Conservation (phyloP, 1,284 basidiomycete species). For the Leccinum pachyderme region DNA sequence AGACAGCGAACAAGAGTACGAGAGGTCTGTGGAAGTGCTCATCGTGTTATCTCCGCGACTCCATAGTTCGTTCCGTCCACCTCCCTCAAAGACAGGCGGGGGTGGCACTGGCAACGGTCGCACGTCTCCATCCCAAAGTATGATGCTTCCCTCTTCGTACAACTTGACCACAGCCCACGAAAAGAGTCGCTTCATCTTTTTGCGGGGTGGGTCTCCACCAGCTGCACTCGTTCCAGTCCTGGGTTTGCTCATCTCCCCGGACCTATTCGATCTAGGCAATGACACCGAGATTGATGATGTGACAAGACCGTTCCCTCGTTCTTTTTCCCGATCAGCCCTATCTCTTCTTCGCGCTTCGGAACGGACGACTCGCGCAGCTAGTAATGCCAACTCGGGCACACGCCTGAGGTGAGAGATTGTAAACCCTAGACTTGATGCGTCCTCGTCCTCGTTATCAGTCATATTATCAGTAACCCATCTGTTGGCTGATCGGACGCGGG, state of each 20-base stretch:
- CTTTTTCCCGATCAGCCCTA: slow-evolving; percentile 40
- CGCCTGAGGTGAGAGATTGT: slow-evolving; percentile 71
- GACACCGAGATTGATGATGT: slow-evolving; percentile 1
- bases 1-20: slow-evolving; percentile 2
- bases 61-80: slow-evolving; percentile 39
- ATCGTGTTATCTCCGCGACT: slow-evolving; percentile 30
- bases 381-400: slow-evolving; percentile 62
- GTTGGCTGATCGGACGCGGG: background rate
- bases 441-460: slow-evolving; percentile 1
- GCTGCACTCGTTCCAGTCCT: background rate
- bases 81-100: background rate
- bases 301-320: background rate
- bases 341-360: slow-evolving; percentile 52
- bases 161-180: slow-evolving; percentile 59
- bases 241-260: background rate
- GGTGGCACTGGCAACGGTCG: slow-evolving; percentile 22
- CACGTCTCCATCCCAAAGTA: slow-evolving; percentile 62
- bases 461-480: background rate
- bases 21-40: slow-evolving; percentile 10
- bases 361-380: slow-evolving; percentile 60
- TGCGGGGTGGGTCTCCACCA: slow-evolving; percentile 14
- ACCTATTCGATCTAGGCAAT: background rate
- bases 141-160: slow-evolving; percentile 62
- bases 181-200: slow-evolving; percentile 64
- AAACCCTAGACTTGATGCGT: slow-evolving; percentile 44